Evolutionary conservation across 2,329 filamentous ascomycete species (phyloP), one percentile per base, ranked within the genome.

Genomic region (Trichophyton schoenleinii): DNA sequence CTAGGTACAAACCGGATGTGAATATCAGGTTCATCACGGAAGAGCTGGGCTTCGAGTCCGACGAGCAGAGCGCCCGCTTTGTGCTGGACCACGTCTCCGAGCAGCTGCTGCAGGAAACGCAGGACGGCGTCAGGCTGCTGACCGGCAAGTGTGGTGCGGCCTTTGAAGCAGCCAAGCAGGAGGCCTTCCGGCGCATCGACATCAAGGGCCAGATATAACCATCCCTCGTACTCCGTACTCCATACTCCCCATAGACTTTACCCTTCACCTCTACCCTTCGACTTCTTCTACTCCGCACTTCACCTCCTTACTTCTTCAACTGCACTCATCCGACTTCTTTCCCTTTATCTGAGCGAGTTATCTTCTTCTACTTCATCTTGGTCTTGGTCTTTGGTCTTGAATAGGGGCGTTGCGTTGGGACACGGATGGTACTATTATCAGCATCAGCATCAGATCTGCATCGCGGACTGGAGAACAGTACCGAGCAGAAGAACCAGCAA

Each of bases 31-130:
- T 95, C 77, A 83, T 99, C 69, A 95, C 91, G 63, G 90, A 96
- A 75, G 92, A 97, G 76, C 87, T 99, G 69, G 91, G 89, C 58
- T 99, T 99, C 74, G 91, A 96, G 74, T 91, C 88, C 63, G 91
- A 96, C 76, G 83, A 87, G 70, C 89, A 95, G 77, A 91, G 91
- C 65, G 88, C 88, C 64, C 88, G 94, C 72, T 99, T 97, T 75
- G 84, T 99, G 71, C 85, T 89, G 70, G 87, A 95, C 66, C 79
- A 94, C 70, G 82, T 86, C 67, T 88, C 87, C 59, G 83, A 89
- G 73, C 78, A 87, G 42, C 78, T 95, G 42, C 82, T 97, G 66
- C 83, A 91, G 74, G 87, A 94, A 72, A 86, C 85, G 65, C 81
- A 86, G 65, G 86, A 88, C 65, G 83, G 84, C 65, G 87, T 91